phyloP scores from a whole-genome alignment of 2,329 filamentous ascomycete genomes.

The Cladosporium austrohemisphaericum region DNA sequence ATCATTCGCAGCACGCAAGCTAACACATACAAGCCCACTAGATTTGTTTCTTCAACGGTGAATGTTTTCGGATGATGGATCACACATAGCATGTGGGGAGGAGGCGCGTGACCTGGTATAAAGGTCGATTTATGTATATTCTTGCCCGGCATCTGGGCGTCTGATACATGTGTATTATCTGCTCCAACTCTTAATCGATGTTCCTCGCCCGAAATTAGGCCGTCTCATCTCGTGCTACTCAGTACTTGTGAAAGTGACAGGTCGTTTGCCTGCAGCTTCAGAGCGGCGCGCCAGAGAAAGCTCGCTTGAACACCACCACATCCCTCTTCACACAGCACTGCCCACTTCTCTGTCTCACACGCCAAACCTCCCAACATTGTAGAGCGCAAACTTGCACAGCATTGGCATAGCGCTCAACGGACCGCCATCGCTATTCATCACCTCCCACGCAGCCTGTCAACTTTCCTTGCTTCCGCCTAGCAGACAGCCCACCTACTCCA shows the following conservation, averaged over 20 bases:
- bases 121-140: conserved; percentile 29
- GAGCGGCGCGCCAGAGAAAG: too few relatives aligned
- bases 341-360: too few relatives aligned
- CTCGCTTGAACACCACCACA: too few relatives aligned
- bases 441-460: neutral
- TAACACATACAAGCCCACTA: conserved; percentile 31
- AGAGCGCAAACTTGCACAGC: neutral
- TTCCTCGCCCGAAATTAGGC: neutral
- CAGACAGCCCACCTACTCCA: conserved; percentile 14
- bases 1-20: neutral
- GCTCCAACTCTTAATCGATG: conserved; percentile 3
- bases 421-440: conserved; percentile 4
- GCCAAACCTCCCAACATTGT: neutral
- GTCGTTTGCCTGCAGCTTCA: too few relatives aligned
- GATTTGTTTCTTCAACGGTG: conserved; percentile 4
- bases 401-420: neutral
- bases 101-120: conserved; percentile 18
- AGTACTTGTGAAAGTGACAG: too few relatives aligned
- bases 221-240: too few relatives aligned
- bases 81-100: conserved; percentile 15
- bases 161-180: conserved; percentile 31
- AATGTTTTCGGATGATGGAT: conserved; percentile 13
- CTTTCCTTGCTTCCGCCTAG: conserved; percentile 18
- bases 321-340: too few relatives aligned
- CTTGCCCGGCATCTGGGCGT: conserved; percentile 22